Conservation (phyloP, 331 rosid species). For the Malus hybrid region DNA sequence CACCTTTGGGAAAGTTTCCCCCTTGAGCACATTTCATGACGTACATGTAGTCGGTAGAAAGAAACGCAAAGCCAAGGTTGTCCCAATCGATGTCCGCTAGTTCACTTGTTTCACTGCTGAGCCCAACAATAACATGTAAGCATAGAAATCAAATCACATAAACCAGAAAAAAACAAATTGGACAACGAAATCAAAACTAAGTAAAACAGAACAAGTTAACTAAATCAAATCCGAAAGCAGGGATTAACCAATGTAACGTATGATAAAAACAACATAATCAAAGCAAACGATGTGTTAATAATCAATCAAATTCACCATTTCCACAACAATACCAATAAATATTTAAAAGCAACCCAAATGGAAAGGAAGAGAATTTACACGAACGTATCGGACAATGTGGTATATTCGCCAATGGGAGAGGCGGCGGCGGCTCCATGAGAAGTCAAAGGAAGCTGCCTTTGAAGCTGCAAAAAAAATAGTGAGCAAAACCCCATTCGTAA, state of each 20-base stretch:
- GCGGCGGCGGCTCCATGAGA: constrained; percentile 20
- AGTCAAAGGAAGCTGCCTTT: constrained; percentile 32
- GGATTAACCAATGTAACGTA: not conserved
- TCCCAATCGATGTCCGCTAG: constrained; percentile 80
- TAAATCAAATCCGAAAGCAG: no score
- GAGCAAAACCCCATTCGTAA: not conserved
- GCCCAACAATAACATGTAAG: not conserved
- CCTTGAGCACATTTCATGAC: constrained; percentile 61
- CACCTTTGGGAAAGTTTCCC: constrained; percentile 62
- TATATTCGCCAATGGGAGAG: constrained; percentile 30
- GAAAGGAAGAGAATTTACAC: constrained; percentile 25
- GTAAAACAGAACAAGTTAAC: not conserved
- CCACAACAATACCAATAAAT: not conserved
- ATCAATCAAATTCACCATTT: not conserved
- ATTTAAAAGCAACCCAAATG: not conserved
- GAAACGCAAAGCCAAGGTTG: constrained; percentile 73
- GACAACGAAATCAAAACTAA: not conserved
- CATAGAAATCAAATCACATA: not conserved
- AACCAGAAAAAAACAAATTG: not conserved
- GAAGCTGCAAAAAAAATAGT: constrained; percentile 29
- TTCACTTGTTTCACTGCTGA: constrained; percentile 36
- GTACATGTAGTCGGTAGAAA: constrained; percentile 84
- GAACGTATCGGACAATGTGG: constrained; percentile 32
- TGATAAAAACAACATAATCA: not conserved
- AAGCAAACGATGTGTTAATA: not conserved